Percentiles rank a stretch among this genome's conserved stretches.
These are phyloP conservation scores for Marchantia polymorpha DNA, from an alignment of 225 moss, liverwort and hornwort species.

Conservation along the genomic window DNA sequence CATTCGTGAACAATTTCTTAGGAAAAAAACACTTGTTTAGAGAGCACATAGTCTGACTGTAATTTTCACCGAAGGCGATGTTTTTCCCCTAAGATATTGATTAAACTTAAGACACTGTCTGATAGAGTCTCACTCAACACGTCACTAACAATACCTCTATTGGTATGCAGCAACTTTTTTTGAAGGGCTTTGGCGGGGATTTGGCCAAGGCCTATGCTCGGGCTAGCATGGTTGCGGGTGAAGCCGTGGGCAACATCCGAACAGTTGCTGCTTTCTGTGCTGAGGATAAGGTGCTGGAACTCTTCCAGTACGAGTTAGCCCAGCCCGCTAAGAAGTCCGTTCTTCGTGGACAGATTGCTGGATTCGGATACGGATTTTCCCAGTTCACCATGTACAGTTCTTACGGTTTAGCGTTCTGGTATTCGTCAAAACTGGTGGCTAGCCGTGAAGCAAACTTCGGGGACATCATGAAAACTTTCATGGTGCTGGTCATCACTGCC, in stretches of 20 bases:
- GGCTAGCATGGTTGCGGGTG: conserved; percentile 55
- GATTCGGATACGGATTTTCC: conserved; percentile 50
- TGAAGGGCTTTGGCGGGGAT: conserved; percentile 56
- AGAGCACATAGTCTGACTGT: too few species aligned
- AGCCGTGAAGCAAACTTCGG: conserved; percentile 41
- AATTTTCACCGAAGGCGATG: not conserved
- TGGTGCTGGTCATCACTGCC: conserved; percentile 53
- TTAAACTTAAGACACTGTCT: too few species aligned
- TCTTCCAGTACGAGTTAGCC: conserved; percentile 39
- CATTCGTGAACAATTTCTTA: too few species aligned
- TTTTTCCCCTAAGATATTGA: not conserved
- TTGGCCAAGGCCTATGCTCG: conserved; percentile 41
- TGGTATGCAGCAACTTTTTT: conserved; percentile 39
- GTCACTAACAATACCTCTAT: not conserved
- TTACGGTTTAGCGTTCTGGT: conserved; percentile 53
- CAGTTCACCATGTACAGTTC: conserved; percentile 56
- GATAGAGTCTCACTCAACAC: not conserved
- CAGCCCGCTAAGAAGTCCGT: conserved; percentile 35
- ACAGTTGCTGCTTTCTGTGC: conserved; percentile 58
- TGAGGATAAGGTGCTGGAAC: conserved; percentile 45
- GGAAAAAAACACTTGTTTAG: too few species aligned
- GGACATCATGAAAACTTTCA: conserved; percentile 47
- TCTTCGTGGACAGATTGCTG: conserved; percentile 44
- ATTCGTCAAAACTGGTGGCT: conserved; percentile 38
- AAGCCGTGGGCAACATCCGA: conserved; percentile 57